These are phyloP conservation scores for Inga leiocalycina DNA, from an alignment of 306 rosid genomes.

Conservation along the genomic window DNA sequence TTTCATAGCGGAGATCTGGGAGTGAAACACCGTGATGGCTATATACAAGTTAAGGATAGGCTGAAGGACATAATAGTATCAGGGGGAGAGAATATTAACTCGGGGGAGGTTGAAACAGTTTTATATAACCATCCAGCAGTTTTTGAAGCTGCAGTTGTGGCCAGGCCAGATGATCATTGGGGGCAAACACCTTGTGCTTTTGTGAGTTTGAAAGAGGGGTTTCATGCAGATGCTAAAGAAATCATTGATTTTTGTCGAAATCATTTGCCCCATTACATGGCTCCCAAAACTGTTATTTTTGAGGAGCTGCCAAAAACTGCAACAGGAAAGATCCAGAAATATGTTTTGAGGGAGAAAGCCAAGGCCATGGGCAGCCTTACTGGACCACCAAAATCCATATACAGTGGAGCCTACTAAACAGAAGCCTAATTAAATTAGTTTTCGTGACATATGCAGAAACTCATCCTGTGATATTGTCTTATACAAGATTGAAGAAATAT, in stretches of 20 bases:
- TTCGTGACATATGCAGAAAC: not conserved
- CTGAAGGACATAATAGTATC: constrained; percentile 76
- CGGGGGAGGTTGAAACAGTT: constrained; percentile 78
- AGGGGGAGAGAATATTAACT: constrained; percentile 87
- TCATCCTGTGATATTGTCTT: not conserved
- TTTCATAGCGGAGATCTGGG: constrained; percentile 82
- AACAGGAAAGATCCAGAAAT: constrained; percentile 81
- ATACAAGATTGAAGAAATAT: not conserved
- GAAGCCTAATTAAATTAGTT: not conserved
- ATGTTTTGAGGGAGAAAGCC: constrained; percentile 66
- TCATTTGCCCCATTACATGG: constrained; percentile 76
- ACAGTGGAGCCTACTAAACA: not conserved
- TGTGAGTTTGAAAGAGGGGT: constrained; percentile 63
- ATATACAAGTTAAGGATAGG: constrained; percentile 78
- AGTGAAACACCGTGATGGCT: constrained; percentile 76
- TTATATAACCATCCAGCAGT: constrained; percentile 71
- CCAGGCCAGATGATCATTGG: constrained; percentile 78
- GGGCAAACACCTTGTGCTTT: constrained; percentile 94
- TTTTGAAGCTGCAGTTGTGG: constrained; percentile 84
- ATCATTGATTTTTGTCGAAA: constrained; percentile 58
- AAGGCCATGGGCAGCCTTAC: constrained; percentile 59
- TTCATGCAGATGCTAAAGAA: constrained; percentile 44
- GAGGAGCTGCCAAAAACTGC: constrained; percentile 72
- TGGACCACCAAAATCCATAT: not conserved
- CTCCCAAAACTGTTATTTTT: constrained; percentile 66